Conservation (phyloP, 768 basidiomycete species). For the Trametes cubensis region DNA sequence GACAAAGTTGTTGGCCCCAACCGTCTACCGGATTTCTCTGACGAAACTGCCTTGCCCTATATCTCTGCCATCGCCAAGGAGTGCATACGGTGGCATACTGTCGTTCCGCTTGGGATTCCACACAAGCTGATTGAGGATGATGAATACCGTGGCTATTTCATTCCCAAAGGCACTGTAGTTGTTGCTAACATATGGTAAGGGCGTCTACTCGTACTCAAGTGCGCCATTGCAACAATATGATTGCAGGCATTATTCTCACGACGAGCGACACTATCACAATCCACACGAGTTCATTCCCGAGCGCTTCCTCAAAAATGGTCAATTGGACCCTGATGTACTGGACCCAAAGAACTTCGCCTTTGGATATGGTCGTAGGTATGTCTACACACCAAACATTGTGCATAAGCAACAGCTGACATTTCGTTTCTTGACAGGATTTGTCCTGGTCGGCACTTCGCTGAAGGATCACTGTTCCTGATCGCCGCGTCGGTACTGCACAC, state of each 20-base stretch:
- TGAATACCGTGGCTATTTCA: conserved; percentile 31
- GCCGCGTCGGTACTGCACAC: conserved; percentile 21
- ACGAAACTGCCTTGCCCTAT: conserved; percentile 26
- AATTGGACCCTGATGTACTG: not conserved
- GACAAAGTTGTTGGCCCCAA: conserved; percentile 25
- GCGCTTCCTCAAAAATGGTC: conserved; percentile 33
- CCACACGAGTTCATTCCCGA: conserved; percentile 42
- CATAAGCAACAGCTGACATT: not conserved
- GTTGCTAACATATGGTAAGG: conserved; percentile 27
- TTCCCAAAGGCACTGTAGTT: conserved; percentile 34
- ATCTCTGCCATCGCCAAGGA: conserved; percentile 30
- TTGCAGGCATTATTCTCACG: conserved; percentile 42
- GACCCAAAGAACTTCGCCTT: conserved; percentile 20
- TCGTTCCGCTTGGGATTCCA: conserved; percentile 21
- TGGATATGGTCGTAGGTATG: not conserved
- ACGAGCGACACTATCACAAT: conserved; percentile 37
- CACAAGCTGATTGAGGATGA: conserved; percentile 29
- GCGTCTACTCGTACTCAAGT: not conserved
- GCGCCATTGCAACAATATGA: not conserved
- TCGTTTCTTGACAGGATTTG: conserved; percentile 23
- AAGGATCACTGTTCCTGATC: conserved; percentile 18
- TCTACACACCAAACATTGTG: not conserved
- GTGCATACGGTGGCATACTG: conserved; percentile 26
- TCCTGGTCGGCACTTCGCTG: conserved; percentile 31
- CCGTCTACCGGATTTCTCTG: conserved; percentile 19